A percentile compares a stretch with the other conserved stretches of the same genome.
Evolutionary conservation across 179 eudicot species (phyloP).

Genomic region (Beta corolliflora): DNA sequence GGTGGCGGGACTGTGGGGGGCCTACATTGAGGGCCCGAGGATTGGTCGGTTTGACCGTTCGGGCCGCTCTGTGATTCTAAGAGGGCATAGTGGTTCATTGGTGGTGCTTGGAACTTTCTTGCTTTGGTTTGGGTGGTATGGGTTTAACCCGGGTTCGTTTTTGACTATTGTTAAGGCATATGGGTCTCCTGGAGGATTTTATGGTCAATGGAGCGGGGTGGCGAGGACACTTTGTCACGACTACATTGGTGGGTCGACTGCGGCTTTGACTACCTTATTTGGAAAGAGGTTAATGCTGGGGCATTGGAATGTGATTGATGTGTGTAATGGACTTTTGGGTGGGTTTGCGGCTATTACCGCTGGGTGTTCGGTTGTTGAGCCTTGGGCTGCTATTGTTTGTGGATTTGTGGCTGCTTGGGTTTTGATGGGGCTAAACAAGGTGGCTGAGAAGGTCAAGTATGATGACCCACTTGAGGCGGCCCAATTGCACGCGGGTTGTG

Average conservation of each 20-base stretch:
- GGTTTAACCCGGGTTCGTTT: conserved; percentile 55
- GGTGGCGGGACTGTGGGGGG: conserved; percentile 48
- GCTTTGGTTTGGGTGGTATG: conserved; percentile 60
- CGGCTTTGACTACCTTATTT: conserved; percentile 48
- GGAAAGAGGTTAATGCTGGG: conserved; percentile 42
- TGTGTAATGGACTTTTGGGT: conserved; percentile 51
- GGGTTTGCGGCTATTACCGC: conserved; percentile 54
- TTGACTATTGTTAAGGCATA: conserved; percentile 39
- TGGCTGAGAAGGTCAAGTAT: conserved; percentile 40
- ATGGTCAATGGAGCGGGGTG: conserved; percentile 53
- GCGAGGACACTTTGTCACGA: conserved; percentile 57
- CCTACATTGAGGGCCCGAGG: conserved; percentile 45
- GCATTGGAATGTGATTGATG: conserved; percentile 53
- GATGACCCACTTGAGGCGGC: conserved; percentile 64
- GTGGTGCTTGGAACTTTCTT: conserved; percentile 49
- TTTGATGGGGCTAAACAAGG: conserved; percentile 40
- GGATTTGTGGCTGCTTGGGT: conserved; percentile 57
- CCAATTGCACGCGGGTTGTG: conserved; percentile 55
- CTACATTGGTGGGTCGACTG: conserved; percentile 54
- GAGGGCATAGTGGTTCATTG: conserved; percentile 45
- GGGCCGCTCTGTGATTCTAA: conserved; percentile 38
- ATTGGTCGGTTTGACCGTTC: conserved; percentile 43
- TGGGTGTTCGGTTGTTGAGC: conserved; percentile 54
- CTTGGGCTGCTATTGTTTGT: conserved; percentile 54
- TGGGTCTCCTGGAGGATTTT: conserved; percentile 40